Evolutionary conservation across 257 asterid genomes (phyloP), one percentile per base, ranked within the genome.

Genomic region (Solanum ossicruentum): DNA sequence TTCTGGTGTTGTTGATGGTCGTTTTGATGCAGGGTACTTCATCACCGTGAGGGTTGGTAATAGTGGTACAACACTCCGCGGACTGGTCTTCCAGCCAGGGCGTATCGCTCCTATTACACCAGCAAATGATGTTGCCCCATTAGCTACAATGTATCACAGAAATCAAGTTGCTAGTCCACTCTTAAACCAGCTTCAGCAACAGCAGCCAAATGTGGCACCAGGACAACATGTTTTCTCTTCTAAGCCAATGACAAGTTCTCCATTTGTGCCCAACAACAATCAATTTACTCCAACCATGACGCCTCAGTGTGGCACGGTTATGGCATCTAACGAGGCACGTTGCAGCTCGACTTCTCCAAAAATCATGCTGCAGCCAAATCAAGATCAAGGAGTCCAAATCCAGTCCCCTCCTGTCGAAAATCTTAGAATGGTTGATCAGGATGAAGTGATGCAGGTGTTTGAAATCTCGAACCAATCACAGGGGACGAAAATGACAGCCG

Each of bases 1-100:
- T 20, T 86, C 91, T 28, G 98, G 99, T 57, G 93, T 93, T 2
- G 89, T 95, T 47, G 97, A 94, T 77, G 98, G 99, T 28, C 85
- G 91, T 3, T 94, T 95, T 69, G 98, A 93, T 83, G 98, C 94
- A 18, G 98, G 97, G 11, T 95, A 91, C 81, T 77, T 95, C 69
- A 86, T 95, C 56, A 90, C 98, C 2, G 92, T 93, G 11, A 86
- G 88, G 52, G 89, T 92, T 21, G 95, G 95, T 21, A 91, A 87
- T 86, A 86, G 84, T 61, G 84, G 72, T 58, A 87, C 93, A 28
- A 89, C 92, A 51, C 92, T 91, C 28, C 97, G 93, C 2, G 98
- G 99, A 5, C 86, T 95, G 1, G 89, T 94, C 47, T 95, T 95
- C 78, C 95, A 91, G 21, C 93, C 97, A 0, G 89, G 88, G 10